These are phyloP conservation scores for Candida nemodendra DNA, from an alignment of 805 yeast genomes.

Conservation along the genomic window DNA sequence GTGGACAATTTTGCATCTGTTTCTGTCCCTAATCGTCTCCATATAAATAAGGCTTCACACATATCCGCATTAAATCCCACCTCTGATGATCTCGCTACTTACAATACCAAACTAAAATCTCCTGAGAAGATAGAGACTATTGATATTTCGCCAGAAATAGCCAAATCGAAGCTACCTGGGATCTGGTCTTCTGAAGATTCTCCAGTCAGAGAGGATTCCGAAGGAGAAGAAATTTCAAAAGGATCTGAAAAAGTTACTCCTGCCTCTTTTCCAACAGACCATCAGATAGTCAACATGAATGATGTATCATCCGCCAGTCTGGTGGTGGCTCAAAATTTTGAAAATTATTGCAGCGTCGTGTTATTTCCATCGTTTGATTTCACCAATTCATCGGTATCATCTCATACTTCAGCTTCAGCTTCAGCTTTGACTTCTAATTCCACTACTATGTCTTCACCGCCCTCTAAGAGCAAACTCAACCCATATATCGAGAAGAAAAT, in stretches of 20 bases:
- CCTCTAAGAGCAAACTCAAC: constrained; percentile 17
- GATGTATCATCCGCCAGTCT: constrained; percentile 36
- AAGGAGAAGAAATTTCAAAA: constrained; percentile 3
- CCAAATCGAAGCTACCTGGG: constrained; percentile 19
- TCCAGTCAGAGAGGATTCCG: background rate
- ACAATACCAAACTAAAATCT: constrained; percentile 5
- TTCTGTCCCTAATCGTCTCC: constrained; percentile 16
- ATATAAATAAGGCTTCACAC: constrained; percentile 3
- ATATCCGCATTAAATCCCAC: background rate
- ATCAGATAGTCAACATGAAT: constrained; percentile 31
- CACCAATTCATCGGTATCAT: constrained; percentile 3
- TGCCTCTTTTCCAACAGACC: constrained; percentile 33
- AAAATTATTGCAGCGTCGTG: constrained; percentile 34
- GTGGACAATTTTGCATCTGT: constrained; percentile 18
- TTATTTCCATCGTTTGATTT: constrained; percentile 26
- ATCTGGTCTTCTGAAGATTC: constrained; percentile 6
- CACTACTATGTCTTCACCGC: constrained; percentile 1
- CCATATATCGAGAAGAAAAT: constrained; percentile 28
- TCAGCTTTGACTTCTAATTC: constrained; percentile 1
- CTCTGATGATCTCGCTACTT: constrained; percentile 2
- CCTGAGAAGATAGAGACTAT: constrained; percentile 11
- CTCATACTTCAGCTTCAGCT: constrained; percentile 5
- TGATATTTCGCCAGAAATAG: constrained; percentile 15
- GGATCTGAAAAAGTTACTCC: constrained; percentile 19
- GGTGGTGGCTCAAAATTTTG: constrained; percentile 40